These are phyloP conservation scores for Patellifolia procumbens DNA, from an alignment of 179 eudicot genomes.

Conservation along the genomic window DNA sequence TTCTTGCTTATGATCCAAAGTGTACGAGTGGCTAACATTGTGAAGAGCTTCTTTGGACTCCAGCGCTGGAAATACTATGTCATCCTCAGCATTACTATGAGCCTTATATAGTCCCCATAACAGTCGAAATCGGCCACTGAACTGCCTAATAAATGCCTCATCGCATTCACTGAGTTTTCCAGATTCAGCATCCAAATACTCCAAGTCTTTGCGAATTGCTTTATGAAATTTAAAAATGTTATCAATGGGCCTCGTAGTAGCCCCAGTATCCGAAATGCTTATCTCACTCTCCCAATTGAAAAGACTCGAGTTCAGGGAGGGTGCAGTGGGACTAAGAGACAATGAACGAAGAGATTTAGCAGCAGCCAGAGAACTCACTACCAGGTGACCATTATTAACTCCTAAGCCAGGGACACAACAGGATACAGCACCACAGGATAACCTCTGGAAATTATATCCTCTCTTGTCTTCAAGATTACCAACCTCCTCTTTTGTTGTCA, in stretches of 20 bases:
- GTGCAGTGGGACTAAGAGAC: conserved; percentile 74
- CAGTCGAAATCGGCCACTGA: conserved; percentile 82
- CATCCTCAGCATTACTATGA: conserved; percentile 97
- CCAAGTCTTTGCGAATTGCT: conserved; percentile 92
- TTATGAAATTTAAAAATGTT: conserved; percentile 88
- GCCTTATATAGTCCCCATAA: conserved; percentile 92
- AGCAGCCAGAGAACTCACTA: conserved; percentile 49
- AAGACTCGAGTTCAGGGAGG: conserved; percentile 89
- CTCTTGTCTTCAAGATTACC: conserved; percentile 31
- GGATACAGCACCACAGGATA: conserved; percentile 51
- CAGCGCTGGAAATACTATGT: conserved; percentile 90
- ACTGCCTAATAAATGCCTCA: conserved; percentile 73
- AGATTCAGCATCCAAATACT: conserved; percentile 86
- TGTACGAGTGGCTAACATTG: conserved; percentile 93
- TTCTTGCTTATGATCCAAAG: conserved; percentile 93
- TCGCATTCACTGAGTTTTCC: conserved; percentile 70
- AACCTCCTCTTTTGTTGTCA: conserved; percentile 30
- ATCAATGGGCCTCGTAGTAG: conserved; percentile 71
- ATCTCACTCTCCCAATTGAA: conserved; percentile 85
- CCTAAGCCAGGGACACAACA: conserved; percentile 95
- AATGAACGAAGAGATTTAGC: conserved; percentile 79
- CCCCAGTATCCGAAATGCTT: conserved; percentile 48
- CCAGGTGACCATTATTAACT: conserved; percentile 58
- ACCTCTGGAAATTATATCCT: conserved; percentile 34
- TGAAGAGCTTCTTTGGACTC: conserved; percentile 91